Evolutionary conservation across 2,329 filamentous ascomycete species (phyloP).

Genomic region (Coleophoma cylindrospora): DNA sequence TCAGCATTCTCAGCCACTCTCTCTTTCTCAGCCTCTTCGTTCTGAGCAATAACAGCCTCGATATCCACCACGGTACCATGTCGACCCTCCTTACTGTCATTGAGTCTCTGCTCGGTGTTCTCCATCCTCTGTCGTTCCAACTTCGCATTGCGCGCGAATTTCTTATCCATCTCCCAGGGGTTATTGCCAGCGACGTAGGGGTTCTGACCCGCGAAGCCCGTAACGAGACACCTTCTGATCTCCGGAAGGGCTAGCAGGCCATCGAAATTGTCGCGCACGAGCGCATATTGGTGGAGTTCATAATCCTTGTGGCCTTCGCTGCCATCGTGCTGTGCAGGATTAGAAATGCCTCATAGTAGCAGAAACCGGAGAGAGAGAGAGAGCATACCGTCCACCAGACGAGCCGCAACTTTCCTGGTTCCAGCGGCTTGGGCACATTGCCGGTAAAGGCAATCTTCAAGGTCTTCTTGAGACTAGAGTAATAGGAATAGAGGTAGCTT

Average conservation of each 20-base stretch:
- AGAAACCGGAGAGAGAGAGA: not conserved
- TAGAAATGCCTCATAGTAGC: not conserved
- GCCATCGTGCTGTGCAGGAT: constrained; percentile 6
- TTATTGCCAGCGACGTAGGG: constrained; percentile 15
- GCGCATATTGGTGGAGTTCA: constrained; percentile 16
- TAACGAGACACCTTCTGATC: constrained; percentile 16
- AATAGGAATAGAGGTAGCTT: constrained; percentile 17
- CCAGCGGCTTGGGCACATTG: constrained; percentile 15
- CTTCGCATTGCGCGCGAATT: constrained; percentile 7
- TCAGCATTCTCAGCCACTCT: not conserved
- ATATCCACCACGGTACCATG: constrained; percentile 7
- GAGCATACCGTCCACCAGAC: constrained; percentile 14
- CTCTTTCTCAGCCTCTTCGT: constrained; percentile 9
- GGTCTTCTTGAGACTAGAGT: constrained; percentile 12
- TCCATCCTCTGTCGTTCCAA: constrained; percentile 1
- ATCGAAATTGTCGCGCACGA: constrained; percentile 17
- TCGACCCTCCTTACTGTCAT: constrained; percentile 1
- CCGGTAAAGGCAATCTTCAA: constrained; percentile 20
- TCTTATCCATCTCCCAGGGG: constrained; percentile 12
- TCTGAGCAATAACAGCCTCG: constrained; percentile 9
- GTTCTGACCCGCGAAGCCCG: constrained; percentile 21
- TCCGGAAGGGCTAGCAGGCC: constrained; percentile 15
- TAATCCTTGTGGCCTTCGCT: constrained; percentile 19
- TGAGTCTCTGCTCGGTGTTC: not conserved
- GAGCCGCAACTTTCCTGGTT: constrained; percentile 16